Evolutionary conservation across 2,329 filamentous ascomycete genomes (phyloP), one percentile per base, ranked within the genome.

Genomic region (Calonectria naviculata): DNA sequence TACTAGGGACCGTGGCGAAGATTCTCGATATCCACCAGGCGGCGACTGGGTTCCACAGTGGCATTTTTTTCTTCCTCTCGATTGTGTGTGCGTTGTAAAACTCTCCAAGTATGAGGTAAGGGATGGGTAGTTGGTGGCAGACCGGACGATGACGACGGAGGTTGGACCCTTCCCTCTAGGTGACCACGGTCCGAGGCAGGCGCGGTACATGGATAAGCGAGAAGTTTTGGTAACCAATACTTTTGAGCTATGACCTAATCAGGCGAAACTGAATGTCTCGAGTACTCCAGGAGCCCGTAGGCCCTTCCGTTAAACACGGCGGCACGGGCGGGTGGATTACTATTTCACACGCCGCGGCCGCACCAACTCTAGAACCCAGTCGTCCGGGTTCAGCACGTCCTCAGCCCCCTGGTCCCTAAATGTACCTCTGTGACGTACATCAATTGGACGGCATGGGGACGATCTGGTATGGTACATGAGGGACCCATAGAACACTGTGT

Each of bases 21-120:
- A 38, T 73, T 65, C 29, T 65, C 68, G 63, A 73, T 78, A 78
- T 74, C 76, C 76, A 78, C 76, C 73, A 68, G 70, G 67, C 41
- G 42, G 54, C 44, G 42, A 61, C 68, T 61, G 15, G 75, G 75
- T 76, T 76, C 77, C 75, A 77, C 75, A 73, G 47, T 56, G 41
- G 52, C 26, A 4, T 19, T 52, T 49, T 68, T 62, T 64, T 67
- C 56, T 70, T 42, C 56, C 49, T 60, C 61, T 54, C 36, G 54
- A 60, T 63, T 46, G 31, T 54, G 63, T 24, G 68, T 65, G 34
- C 34, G 71, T 70, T 63, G 72, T 64, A 75, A 75, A 71, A 72
- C 71, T 71, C 68, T 70, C 46, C 67, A 64, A 63, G 66, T 71
- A 74, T 76, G 76, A 78, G 73, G 75, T 77, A 75, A 78, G 74